These are phyloP conservation scores for Podospora conica DNA, from an alignment of 495 filamentous ascomycete species.

Conservation along the genomic window DNA sequence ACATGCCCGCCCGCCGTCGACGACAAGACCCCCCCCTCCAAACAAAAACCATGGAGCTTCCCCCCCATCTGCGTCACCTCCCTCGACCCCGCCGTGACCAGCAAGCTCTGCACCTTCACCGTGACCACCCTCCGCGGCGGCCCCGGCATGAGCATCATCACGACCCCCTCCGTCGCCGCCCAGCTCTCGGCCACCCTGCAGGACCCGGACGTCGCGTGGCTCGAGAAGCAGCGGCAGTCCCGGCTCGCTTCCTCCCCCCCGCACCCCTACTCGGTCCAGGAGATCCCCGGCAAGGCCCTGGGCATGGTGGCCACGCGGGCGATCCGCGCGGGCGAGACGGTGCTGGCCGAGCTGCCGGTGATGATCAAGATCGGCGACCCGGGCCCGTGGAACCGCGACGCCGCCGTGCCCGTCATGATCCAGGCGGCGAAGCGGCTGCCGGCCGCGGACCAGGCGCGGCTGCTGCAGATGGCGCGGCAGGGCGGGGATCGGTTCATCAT, in stretches of 20 bases:
- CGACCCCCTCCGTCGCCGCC: slow-evolving; percentile 22
- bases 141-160: slow-evolving; percentile 21
- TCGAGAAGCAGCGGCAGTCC: slow-evolving; percentile 18
- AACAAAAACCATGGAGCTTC: slow-evolving; percentile 22
- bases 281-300: slow-evolving; percentile 19
- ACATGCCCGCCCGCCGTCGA: slow-evolving; percentile 23
- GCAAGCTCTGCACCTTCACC: slow-evolving; percentile 28
- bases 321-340: slow-evolving; percentile 17
- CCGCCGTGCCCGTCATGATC: slow-evolving; percentile 20
- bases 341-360: slow-evolving; percentile 20
- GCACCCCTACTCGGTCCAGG: slow-evolving; percentile 18
- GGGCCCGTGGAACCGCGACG: slow-evolving; percentile 18
- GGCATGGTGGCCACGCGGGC: slow-evolving; percentile 23
- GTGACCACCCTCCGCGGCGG: slow-evolving; percentile 18
- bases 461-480: slow-evolving; percentile 10
- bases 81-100: slow-evolving; percentile 4
- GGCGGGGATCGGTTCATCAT: slow-evolving; percentile 20
- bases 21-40: slow-evolving; percentile 17
- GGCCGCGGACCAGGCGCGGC: background rate
- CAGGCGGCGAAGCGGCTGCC: slow-evolving; percentile 19
- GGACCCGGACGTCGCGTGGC: slow-evolving; percentile 21
- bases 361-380: slow-evolving; percentile 20
- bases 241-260: slow-evolving; percentile 8
- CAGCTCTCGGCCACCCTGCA: slow-evolving; percentile 8
- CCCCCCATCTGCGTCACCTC: slow-evolving; percentile 21